Conservation (phyloP, 2,329 filamentous ascomycete species). For the Colletotrichum tropicale region DNA sequence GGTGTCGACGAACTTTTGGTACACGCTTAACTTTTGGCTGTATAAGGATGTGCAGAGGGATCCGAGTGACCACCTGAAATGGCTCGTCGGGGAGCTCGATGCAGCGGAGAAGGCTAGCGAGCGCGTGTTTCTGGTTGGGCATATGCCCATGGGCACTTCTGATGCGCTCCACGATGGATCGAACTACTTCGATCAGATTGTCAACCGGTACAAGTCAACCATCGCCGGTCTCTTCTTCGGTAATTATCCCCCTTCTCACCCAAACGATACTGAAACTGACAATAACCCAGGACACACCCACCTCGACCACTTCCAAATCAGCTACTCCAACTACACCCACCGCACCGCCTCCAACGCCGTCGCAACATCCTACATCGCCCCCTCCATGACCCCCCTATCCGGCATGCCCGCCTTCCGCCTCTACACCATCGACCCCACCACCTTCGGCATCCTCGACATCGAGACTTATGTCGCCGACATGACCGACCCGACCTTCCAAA, state of each 20-base stretch:
- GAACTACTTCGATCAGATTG: not conserved
- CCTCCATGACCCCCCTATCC: not conserved
- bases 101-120: not conserved
- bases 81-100: not conserved
- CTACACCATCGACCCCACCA: not conserved
- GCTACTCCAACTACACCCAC: not conserved
- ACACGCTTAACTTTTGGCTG: not conserved
- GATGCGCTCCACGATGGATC: not conserved
- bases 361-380: not conserved
- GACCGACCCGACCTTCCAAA: not conserved
- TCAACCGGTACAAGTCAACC: not conserved
- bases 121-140: not conserved
- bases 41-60: not conserved
- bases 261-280: not conserved
- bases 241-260: accelerated
- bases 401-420: not conserved
- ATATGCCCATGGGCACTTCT: not conserved
- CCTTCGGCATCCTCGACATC: not conserved
- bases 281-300: not conserved
- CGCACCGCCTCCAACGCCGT: not conserved
- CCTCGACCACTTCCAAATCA: not conserved
- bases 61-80: not conserved
- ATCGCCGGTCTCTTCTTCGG: not conserved
- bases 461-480: not conserved
- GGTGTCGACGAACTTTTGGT: not conserved